Conservation (phyloP, 768 basidiomycete species). For the Panaeolus cyanescens region DNA sequence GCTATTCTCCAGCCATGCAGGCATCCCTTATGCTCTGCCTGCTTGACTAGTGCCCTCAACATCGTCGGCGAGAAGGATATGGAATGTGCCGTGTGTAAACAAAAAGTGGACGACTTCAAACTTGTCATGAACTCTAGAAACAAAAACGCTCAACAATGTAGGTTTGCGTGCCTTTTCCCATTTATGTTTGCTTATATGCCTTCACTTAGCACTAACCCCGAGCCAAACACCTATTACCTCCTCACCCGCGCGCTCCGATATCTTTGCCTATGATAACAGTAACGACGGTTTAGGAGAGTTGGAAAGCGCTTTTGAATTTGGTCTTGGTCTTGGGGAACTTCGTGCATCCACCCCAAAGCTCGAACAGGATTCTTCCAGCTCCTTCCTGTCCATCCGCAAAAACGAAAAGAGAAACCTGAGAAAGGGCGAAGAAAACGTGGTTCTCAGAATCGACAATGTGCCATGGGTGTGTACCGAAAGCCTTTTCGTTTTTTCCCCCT, state of each 20-base stretch:
- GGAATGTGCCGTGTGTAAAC: constrained; percentile 80
- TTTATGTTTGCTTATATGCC: no score
- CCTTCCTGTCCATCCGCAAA: neutral
- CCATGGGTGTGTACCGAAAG: constrained; percentile 74
- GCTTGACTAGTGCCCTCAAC: constrained; percentile 84
- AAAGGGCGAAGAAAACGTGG: constrained; percentile 47
- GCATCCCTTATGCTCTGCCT: constrained; percentile 78
- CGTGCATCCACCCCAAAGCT: constrained; percentile 48
- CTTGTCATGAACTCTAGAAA: constrained; percentile 32
- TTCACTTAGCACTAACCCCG: neutral
- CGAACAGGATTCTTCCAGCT: constrained; percentile 23
- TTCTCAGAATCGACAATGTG: constrained; percentile 85
- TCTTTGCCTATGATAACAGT: constrained; percentile 11
- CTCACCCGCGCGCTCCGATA: constrained; percentile 8
- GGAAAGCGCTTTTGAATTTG: constrained; percentile 45
- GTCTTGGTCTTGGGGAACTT: constrained; percentile 34
- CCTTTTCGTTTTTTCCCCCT: neutral
- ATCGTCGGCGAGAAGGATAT: constrained; percentile 91
- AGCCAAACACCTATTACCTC: neutral
- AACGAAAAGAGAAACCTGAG: constrained; percentile 13
- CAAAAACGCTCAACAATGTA: neutral
- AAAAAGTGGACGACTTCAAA: constrained; percentile 69
- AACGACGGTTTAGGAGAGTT: constrained; percentile 24
- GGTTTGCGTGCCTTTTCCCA: neutral
- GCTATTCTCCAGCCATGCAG: constrained; percentile 75